Evolutionary conservation across 2,329 filamentous ascomycete species (phyloP).

Genomic region (Emericellopsis atlantica): DNA sequence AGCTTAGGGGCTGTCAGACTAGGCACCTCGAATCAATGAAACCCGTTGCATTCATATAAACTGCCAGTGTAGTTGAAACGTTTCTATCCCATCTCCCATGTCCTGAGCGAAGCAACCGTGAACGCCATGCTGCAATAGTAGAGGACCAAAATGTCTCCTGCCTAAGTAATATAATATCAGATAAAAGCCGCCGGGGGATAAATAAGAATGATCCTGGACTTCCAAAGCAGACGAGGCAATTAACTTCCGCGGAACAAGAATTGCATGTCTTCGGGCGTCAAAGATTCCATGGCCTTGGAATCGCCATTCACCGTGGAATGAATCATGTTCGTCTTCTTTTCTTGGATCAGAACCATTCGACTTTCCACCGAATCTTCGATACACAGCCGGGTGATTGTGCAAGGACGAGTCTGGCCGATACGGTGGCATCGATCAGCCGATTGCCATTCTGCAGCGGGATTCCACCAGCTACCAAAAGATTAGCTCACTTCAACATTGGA

Average conservation of each 20-base stretch:
- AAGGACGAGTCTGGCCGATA: constrained; percentile 88
- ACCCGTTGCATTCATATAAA: too few relatives aligned
- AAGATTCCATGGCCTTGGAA: constrained; percentile 75
- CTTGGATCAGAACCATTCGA: constrained; percentile 87
- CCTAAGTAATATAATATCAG: too few relatives aligned
- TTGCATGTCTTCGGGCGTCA: constrained; percentile 86
- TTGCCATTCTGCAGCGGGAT: constrained; percentile 99
- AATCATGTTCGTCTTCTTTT: constrained; percentile 99
- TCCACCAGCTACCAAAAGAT: constrained; percentile 70
- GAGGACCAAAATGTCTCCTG: too few relatives aligned
- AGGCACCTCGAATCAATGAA: too few relatives aligned
- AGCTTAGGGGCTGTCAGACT: too few relatives aligned
- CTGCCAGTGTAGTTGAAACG: too few relatives aligned
- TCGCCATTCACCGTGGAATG: constrained; percentile 93
- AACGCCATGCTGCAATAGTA: too few relatives aligned
- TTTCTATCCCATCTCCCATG: too few relatives aligned
- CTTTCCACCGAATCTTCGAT: constrained; percentile 97
- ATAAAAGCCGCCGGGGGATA: too few relatives aligned
- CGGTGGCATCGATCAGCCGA: constrained; percentile 88
- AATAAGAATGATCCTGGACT: too few relatives aligned
- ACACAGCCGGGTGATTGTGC: constrained; percentile 84
- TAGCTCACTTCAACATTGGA: too few relatives aligned
- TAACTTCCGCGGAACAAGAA: constrained; percentile 68
- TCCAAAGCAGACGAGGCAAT: not conserved
- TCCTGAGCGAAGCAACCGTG: too few relatives aligned